These are phyloP conservation scores for Cercis canadensis DNA, from an alignment of 306 rosid genomes.

Conservation along the genomic window DNA sequence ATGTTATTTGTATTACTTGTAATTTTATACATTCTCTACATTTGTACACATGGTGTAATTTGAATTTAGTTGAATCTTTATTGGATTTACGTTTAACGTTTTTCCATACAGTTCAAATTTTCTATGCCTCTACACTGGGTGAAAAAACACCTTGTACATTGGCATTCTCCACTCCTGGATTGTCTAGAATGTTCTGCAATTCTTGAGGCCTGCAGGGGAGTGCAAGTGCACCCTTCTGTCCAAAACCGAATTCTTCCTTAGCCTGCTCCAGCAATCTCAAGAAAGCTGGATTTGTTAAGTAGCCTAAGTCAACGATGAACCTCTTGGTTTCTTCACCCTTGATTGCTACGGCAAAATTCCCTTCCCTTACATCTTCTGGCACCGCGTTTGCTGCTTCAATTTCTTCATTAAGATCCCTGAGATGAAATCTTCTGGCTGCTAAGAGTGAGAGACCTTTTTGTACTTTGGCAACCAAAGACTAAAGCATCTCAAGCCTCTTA, in stretches of 20 bases:
- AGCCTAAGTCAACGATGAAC: conserved; percentile 62
- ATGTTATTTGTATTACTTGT: too few relatives aligned
- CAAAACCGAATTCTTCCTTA: conserved; percentile 67
- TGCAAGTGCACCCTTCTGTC: conserved; percentile 70
- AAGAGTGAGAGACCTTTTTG: too few relatives aligned
- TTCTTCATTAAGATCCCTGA: too few relatives aligned
- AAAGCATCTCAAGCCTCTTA: too few relatives aligned
- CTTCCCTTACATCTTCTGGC: conserved; percentile 61
- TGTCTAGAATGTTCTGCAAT: conserved; percentile 59
- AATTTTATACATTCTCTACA: too few relatives aligned
- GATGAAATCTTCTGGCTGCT: too few relatives aligned
- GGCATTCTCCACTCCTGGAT: conserved; percentile 19
- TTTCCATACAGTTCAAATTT: too few relatives aligned
- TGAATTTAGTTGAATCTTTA: too few relatives aligned
- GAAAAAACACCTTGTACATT: neutral
- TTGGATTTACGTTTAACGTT: too few relatives aligned
- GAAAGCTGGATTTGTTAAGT: conserved; percentile 59
- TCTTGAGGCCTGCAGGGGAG: conserved; percentile 67
- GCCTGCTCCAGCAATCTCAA: conserved; percentile 63
- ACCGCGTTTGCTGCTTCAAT: conserved; percentile 33
- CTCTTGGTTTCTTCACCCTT: conserved; percentile 65
- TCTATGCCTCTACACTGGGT: too few relatives aligned
- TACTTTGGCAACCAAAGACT: too few relatives aligned
- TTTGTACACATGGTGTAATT: too few relatives aligned
- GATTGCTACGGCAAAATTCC: conserved; percentile 68